Evolutionary conservation across 441 rosid genomes (phyloP).

Genomic region (Corymbia citriodora): DNA sequence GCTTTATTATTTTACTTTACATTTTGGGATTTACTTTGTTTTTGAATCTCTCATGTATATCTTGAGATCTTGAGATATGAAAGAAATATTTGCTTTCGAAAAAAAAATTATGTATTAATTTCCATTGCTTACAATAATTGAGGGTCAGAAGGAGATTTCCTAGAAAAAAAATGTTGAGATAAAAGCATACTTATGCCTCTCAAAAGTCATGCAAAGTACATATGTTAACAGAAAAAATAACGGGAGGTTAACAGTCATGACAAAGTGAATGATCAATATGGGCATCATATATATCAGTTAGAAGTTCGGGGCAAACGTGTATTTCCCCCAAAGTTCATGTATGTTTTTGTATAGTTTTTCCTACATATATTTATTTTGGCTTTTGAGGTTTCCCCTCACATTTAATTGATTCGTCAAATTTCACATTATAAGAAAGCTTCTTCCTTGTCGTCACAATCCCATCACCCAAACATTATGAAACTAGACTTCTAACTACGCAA

Average conservation of each 20-base stretch:
- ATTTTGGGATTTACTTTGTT: not conserved
- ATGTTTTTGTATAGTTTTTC: not conserved
- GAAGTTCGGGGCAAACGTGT: not conserved
- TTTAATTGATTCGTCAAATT: not conserved
- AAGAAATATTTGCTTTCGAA: too few relatives aligned
- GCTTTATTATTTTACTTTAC: not conserved
- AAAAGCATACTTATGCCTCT: not conserved
- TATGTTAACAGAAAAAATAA: not conserved
- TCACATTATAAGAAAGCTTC: not conserved
- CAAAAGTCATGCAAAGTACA: not conserved
- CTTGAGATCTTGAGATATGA: too few relatives aligned
- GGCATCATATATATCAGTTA: not conserved
- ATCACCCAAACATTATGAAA: not conserved
- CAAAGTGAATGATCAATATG: not conserved
- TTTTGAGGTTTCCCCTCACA: not conserved
- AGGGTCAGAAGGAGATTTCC: not conserved
- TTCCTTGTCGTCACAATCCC: not conserved
- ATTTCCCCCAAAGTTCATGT: not conserved
- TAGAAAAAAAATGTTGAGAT: not conserved
- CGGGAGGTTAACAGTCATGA: too few relatives aligned
- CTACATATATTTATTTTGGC: not conserved
- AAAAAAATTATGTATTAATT: not conserved
- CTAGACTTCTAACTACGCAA: too few relatives aligned
- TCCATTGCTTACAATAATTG: not conserved
- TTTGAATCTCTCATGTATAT: not conserved